These are phyloP conservation scores for Auriscalpium microsporum DNA, from an alignment of 768 basidiomycete genomes.

Conservation along the genomic window DNA sequence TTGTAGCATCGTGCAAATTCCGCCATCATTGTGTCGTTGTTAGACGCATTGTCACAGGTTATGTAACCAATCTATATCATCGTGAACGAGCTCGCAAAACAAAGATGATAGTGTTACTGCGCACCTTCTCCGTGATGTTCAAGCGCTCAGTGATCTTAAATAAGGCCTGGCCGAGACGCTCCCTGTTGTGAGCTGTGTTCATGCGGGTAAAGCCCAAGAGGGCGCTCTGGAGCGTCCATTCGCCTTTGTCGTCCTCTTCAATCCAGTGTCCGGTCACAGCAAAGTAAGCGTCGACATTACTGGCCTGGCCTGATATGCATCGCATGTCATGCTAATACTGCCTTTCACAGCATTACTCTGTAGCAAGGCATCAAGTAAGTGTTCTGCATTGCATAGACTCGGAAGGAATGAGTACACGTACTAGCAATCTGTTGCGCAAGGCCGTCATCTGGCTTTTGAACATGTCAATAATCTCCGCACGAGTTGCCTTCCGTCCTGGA, in stretches of 20 bases:
- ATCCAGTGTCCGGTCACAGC: slow-evolving; percentile 34
- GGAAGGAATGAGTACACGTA: background rate
- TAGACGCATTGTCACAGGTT: slow-evolving; percentile 31
- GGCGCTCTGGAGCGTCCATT: slow-evolving; percentile 23
- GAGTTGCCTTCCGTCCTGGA: slow-evolving; percentile 21
- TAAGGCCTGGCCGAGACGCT: slow-evolving; percentile 28
- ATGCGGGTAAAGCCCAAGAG: slow-evolving; percentile 29
- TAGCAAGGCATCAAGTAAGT: background rate
- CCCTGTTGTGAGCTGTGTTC: slow-evolving; percentile 29
- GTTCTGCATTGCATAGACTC: too few relatives aligned
- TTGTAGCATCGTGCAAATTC: slow-evolving; percentile 16
- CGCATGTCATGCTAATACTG: slow-evolving; percentile 27
- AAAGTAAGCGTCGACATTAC: slow-evolving; percentile 30
- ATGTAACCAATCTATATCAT: slow-evolving; percentile 25
- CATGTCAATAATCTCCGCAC: slow-evolving; percentile 20
- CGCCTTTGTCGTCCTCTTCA: slow-evolving; percentile 18
- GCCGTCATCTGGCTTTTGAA: slow-evolving; percentile 18
- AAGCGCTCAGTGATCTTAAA: slow-evolving; percentile 26
- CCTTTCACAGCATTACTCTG: slow-evolving; percentile 17
- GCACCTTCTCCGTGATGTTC: slow-evolving; percentile 24
- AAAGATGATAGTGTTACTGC: background rate
- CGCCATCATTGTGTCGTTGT: slow-evolving; percentile 28
- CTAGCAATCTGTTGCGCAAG: slow-evolving; percentile 14
- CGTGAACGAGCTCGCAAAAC: background rate
- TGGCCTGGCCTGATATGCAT: slow-evolving; percentile 36